phyloP scores from a whole-genome alignment of 2,329 filamentous ascomycete species.

The Sporothrix pseudoabietina region DNA sequence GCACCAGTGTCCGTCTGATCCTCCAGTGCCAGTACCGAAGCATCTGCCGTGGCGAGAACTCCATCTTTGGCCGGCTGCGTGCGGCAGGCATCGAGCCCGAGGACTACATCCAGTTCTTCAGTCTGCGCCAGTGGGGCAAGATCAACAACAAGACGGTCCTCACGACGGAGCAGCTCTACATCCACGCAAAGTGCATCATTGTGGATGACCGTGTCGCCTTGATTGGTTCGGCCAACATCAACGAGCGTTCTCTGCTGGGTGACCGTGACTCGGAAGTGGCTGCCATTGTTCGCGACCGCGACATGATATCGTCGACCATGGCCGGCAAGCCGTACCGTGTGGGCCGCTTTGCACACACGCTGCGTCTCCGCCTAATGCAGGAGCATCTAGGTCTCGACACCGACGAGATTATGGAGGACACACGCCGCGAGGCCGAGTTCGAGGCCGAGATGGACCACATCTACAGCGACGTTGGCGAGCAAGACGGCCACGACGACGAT shows the following conservation, averaged over 20 bases:
- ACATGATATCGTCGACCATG: constrained; percentile 92
- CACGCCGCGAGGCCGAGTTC: constrained; percentile 60
- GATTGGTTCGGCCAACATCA: constrained; percentile 98
- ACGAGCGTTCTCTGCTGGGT: constrained; percentile 93
- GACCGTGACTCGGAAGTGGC: constrained; percentile 90
- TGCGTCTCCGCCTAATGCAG: constrained; percentile 91
- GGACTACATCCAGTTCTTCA: constrained; percentile 95
- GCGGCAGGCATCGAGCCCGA: constrained; percentile 84
- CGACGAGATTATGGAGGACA: constrained; percentile 82
- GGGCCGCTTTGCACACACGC: constrained; percentile 86
- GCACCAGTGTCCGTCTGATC: constrained; percentile 90
- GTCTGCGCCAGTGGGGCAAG: constrained; percentile 86
- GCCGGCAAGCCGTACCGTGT: constrained; percentile 85
- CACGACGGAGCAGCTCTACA: constrained; percentile 95
- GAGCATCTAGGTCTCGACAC: constrained; percentile 96
- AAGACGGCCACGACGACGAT: constrained; percentile 40
- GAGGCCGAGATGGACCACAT: constrained; percentile 64
- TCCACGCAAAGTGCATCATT: constrained; percentile 95
- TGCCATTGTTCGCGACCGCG: constrained; percentile 85
- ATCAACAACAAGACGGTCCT: constrained; percentile 80
- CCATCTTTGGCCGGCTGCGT: constrained; percentile 84
- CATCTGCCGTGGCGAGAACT: constrained; percentile 88
- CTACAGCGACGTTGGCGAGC: constrained; percentile 50
- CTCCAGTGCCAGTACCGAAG: constrained; percentile 97
- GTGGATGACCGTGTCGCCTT: constrained; percentile 91